phyloP scores from a whole-genome alignment of 1,284 basidiomycete species.

The Veloboletus limbatus region DNA sequence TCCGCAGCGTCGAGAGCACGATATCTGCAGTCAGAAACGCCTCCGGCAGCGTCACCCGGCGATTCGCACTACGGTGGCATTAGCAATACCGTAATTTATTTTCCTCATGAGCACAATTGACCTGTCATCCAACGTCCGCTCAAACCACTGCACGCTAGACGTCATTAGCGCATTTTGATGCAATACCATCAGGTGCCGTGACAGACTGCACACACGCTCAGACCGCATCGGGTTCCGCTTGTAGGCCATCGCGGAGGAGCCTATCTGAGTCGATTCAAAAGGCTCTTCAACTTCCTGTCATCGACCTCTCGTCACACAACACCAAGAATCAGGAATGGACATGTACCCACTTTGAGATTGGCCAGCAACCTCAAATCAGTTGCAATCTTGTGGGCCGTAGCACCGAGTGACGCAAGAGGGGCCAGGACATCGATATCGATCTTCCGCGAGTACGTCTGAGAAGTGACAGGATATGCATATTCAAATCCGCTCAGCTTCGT shows the following conservation, averaged over 20 bases:
- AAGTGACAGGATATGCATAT: slow-evolving; percentile 96
- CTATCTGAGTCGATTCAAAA: slow-evolving; percentile 98
- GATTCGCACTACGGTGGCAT: slow-evolving; percentile 72
- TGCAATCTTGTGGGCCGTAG: slow-evolving; percentile 96
- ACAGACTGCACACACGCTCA: slow-evolving; percentile 94
- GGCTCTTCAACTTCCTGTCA: slow-evolving; percentile 94
- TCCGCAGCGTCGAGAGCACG: slow-evolving; percentile 92
- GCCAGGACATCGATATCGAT: slow-evolving; percentile 94
- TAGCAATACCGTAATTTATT: slow-evolving; percentile 7
- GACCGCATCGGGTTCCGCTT: slow-evolving; percentile 99
- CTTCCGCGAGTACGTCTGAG: slow-evolving; percentile 98
- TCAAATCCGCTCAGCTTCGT: slow-evolving; percentile 90
- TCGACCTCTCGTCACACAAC: slow-evolving; percentile 3
- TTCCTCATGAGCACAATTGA: slow-evolving; percentile 29
- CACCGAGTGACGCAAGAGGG: slow-evolving; percentile 87
- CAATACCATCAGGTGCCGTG: slow-evolving; percentile 89
- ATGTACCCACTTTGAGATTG: slow-evolving; percentile 72
- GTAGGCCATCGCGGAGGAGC: slow-evolving; percentile 99
- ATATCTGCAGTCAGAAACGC: slow-evolving; percentile 98
- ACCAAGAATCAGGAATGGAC: background rate
- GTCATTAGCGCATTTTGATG: slow-evolving; percentile 96
- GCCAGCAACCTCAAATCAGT: slow-evolving; percentile 93
- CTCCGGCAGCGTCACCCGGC: slow-evolving; percentile 93
- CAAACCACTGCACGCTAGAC: slow-evolving; percentile 92
- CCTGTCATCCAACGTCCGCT: slow-evolving; percentile 94